A percentile compares a stretch with the other conserved stretches of the same genome.
These are phyloP conservation scores for Cyclostephanos invisitatus DNA, from an alignment of 108 stramenopile species.

Conservation along the genomic window DNA sequence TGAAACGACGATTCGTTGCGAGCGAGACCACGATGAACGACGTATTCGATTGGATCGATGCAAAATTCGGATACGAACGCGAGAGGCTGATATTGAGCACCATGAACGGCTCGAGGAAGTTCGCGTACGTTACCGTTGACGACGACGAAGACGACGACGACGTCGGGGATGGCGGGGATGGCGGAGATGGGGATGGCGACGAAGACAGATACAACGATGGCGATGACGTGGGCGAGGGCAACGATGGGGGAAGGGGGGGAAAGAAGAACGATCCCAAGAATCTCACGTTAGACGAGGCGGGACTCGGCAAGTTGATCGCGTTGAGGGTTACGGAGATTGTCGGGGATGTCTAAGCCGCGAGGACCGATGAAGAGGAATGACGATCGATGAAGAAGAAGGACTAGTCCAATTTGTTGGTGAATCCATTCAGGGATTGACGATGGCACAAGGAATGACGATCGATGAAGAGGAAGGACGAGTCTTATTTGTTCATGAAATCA, in stretches of 20 bases:
- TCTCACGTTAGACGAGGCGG: conserved; percentile 55
- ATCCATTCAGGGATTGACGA: neutral
- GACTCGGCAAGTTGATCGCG: conserved; percentile 67
- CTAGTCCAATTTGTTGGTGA: neutral
- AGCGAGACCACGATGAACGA: conserved; percentile 50
- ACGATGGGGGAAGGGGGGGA: conserved; percentile 7
- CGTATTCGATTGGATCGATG: conserved; percentile 87
- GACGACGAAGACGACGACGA: conserved; percentile 21
- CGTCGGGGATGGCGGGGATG: neutral
- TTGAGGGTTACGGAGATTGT: conserved; percentile 61
- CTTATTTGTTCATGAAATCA: neutral
- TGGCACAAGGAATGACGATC: conserved; percentile 10
- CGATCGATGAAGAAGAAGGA: conserved; percentile 31
- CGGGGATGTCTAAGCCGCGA: conserved; percentile 4
- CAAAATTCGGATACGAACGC: conserved; percentile 65
- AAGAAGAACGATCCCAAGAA: conserved; percentile 18
- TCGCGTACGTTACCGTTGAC: conserved; percentile 61
- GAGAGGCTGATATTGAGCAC: conserved; percentile 73
- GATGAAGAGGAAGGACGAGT: no score
- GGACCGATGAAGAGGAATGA: conserved; percentile 28
- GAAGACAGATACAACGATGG: conserved; percentile 29
- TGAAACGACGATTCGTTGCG: conserved; percentile 58
- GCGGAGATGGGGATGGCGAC: conserved; percentile 8
- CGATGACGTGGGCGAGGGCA: neutral
- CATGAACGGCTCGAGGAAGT: conserved; percentile 71